Percentiles rank a stretch among this genome's conserved stretches.
Evolutionary conservation across 768 basidiomycete genomes (phyloP).

Genomic region (Boletus pseudopeckii): DNA sequence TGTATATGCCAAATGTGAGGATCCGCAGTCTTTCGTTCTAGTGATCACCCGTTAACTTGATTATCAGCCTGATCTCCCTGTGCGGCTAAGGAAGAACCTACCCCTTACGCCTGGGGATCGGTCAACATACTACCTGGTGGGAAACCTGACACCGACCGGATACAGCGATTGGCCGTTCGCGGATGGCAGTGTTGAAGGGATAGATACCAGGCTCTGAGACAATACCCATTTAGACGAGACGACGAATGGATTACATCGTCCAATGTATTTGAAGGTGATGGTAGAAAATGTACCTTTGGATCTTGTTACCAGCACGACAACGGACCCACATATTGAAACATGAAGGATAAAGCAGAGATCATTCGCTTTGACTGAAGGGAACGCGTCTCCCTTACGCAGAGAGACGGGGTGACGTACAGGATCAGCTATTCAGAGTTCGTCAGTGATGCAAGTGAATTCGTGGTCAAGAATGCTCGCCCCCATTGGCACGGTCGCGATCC

Average conservation of each 20-base stretch:
- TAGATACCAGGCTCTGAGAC: neutral
- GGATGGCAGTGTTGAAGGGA: neutral
- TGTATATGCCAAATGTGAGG: constrained; percentile 39
- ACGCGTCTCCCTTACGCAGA: neutral
- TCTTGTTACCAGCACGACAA: no score
- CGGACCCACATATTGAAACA: no score
- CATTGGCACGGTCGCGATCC: neutral
- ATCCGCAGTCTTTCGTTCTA: neutral
- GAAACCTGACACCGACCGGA: constrained; percentile 23
- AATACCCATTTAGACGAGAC: neutral
- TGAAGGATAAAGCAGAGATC: neutral
- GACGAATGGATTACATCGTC: neutral
- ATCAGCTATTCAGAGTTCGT: neutral
- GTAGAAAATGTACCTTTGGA: neutral
- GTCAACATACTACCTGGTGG: constrained; percentile 21
- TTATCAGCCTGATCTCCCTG: constrained; percentile 32
- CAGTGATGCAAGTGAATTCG: neutral
- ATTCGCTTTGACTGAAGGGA: neutral
- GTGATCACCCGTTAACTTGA: neutral
- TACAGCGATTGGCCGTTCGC: constrained; percentile 34
- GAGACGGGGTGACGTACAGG: neutral
- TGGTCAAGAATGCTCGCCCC: neutral
- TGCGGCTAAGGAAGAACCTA: constrained; percentile 23
- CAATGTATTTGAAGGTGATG: neutral
- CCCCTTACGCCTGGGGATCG: constrained; percentile 19